Base-by-base conservation (phyloP, 2,329 filamentous ascomycete genomes). In the Westerdykella sp. region DNA sequence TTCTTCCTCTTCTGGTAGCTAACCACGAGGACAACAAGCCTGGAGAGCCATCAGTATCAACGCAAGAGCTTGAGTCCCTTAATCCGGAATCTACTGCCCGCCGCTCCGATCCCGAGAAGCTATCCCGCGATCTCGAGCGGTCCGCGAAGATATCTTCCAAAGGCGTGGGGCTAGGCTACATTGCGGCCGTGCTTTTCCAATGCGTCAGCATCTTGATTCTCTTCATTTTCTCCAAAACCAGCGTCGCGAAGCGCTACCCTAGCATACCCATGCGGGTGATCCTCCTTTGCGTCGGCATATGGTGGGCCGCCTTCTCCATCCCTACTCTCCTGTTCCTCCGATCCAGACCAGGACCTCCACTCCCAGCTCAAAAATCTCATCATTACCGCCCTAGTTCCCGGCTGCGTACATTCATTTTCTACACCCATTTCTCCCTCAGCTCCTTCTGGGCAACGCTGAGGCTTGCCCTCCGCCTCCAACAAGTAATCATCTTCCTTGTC, bases 161-260 rank as follows among this genome's bases (percentile, higher is more conserved):
- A 58, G 91, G 90, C 4, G 89, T 95, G 39, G 90, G 89, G 0
- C 88, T 94, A 45, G 90, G 91, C 7, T 96, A 97, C 59, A 80
- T 83, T 22, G 86, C 88, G 1, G 87, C 85, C 0, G 77, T 96
- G 1, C 80, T 90, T 42, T 73, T 95, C 13, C 88, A 96, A 63
- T 81, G 85, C 44, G 57, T 87, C 4, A 81, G 83, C 47, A 93
- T 95, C 46, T 66, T 83, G 11, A 76, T 95, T 28, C 76, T 95
- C 1, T 74, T 89, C 32, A 61, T 73, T 13, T 66, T 70, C 43
- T 62, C 59, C 43, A 69, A 69, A 38, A 60, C 63, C 1, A 38
- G 48, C 1, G 47, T 63, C 2, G 43, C 62, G 2, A 80, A 87
- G 66, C 77, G 80, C 31, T 87, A 85, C 48, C 85, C 87, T 1